Evolutionary conservation across 169 alveolate genomes (phyloP).

Genomic region (Eimeria acervulina): DNA sequence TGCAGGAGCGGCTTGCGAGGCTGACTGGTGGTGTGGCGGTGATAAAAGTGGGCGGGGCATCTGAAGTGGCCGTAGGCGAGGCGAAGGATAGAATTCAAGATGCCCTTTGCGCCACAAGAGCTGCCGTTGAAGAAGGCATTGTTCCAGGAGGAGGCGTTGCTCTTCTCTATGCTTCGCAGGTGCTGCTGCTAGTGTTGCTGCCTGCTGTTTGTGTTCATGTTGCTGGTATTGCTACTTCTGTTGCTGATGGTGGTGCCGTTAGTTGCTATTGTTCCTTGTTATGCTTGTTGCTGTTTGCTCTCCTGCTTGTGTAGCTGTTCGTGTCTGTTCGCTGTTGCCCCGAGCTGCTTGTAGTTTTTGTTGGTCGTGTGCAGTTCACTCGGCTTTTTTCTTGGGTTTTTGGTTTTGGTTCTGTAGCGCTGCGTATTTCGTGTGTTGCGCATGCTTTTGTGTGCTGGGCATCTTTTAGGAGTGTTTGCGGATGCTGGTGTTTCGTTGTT

Average conservation of each 20-base stretch:
- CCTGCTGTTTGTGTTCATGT: not conserved
- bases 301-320: not conserved
- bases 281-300: not conserved
- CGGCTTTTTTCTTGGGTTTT: not conserved
- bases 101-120: constrained; percentile 99
- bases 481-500: not conserved
- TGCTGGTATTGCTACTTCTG: not conserved
- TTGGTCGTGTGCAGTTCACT: not conserved
- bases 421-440: not conserved
- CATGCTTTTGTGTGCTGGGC: not conserved
- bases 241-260: not conserved
- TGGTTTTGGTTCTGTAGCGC: not conserved
- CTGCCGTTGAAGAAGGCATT: constrained; percentile 99
- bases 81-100: constrained; percentile 99
- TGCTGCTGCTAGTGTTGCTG: not conserved
- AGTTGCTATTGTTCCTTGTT: not conserved
- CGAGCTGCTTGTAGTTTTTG: not conserved
- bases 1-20: constrained; percentile 98
- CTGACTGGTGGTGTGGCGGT: constrained; percentile 99
- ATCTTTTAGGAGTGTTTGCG: not conserved
- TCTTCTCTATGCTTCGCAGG: constrained; percentile 83
- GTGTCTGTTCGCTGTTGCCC: not conserved
- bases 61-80: constrained; percentile 96
- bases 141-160: constrained; percentile 99
- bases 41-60: constrained; percentile 90